Evolutionary conservation across 179 eudicot species (phyloP).

Genomic region (Heliamphora pulchella): DNA sequence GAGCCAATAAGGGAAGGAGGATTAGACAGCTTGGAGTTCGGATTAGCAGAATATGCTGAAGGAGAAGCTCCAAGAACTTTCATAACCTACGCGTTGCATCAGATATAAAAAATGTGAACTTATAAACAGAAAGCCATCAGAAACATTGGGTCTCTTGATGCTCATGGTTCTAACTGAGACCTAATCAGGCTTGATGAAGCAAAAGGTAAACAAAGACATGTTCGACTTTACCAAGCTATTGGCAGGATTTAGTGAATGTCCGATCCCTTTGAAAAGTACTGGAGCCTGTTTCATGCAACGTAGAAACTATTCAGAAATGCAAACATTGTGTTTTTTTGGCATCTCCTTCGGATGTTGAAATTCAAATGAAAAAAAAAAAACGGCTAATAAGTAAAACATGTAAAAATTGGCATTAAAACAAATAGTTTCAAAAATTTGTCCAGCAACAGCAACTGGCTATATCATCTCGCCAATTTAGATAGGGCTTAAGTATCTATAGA

Average conservation of each 20-base stretch:
- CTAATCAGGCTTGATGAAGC: slow-evolving; percentile 4
- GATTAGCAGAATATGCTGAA: slow-evolving; percentile 78
- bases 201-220: not conserved
- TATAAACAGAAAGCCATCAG: not conserved
- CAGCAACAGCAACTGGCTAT: not conserved
- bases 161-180: not conserved
- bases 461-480: not conserved
- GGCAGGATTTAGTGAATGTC: slow-evolving; percentile 58
- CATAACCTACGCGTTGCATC: slow-evolving; percentile 35
- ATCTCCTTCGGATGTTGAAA: not conserved
- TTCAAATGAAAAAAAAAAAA: not conserved
- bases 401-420: not conserved
- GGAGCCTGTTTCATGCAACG: slow-evolving; percentile 58
- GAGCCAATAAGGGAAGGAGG: slow-evolving; percentile 71
- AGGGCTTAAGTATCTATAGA: not conserved
- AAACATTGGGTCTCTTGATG: not conserved
- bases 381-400: not conserved
- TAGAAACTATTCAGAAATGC: not conserved
- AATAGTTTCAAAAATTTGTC: not conserved
- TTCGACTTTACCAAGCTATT: slow-evolving; percentile 54
- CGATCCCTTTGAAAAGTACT: slow-evolving; percentile 66
- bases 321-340: not conserved
- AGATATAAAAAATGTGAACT: not conserved
- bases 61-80: slow-evolving; percentile 77
- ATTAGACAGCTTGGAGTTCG: slow-evolving; percentile 47